A percentile compares a stretch with the other conserved stretches of the same genome.
Evolutionary conservation across 768 basidiomycete genomes (phyloP).

Genomic region (Stropharia rugosoannulata): DNA sequence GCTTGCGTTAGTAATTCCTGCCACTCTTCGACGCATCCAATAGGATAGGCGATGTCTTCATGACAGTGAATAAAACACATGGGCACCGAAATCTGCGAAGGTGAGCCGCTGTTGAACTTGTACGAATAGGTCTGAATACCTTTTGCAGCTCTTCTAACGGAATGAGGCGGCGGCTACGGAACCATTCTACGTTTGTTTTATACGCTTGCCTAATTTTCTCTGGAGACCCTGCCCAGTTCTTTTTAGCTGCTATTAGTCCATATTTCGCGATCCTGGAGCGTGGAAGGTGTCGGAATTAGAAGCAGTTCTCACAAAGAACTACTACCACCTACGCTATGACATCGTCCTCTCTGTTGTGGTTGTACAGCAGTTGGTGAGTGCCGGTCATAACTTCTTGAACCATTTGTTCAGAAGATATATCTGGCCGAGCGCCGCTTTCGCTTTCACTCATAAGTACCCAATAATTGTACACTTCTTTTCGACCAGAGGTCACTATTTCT

Average conservation of each 20-base stretch:
- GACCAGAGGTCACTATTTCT: constrained; percentile 26
- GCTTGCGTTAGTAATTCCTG: constrained; percentile 15
- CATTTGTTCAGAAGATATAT: constrained; percentile 10
- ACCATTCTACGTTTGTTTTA: constrained; percentile 16
- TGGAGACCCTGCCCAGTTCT: constrained; percentile 14
- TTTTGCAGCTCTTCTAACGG: constrained; percentile 13
- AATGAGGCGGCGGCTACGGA: constrained; percentile 13
- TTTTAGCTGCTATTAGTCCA: constrained; percentile 8
- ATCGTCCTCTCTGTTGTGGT: constrained; percentile 14
- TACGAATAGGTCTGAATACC: constrained; percentile 7
- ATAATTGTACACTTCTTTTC: constrained; percentile 13
- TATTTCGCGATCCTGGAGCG: constrained; percentile 10
- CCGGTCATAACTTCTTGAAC: constrained; percentile 20
- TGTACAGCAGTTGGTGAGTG: constrained; percentile 20
- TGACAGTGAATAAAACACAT: constrained; percentile 28
- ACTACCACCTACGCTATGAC: constrained; percentile 15
- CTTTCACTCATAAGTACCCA: constrained; percentile 9
- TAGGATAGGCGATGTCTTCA: constrained; percentile 29
- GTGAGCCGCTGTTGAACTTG: neutral
- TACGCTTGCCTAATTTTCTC: constrained; percentile 16
- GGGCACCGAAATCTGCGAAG: constrained; percentile 24
- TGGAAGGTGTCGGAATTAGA: neutral
- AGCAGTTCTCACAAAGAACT: neutral
- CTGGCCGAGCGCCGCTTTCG: neutral
- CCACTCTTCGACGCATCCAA: constrained; percentile 20